These are phyloP conservation scores for Phytopythium helicoides DNA, from an alignment of 352 stramenopile genomes.

Conservation along the genomic window DNA sequence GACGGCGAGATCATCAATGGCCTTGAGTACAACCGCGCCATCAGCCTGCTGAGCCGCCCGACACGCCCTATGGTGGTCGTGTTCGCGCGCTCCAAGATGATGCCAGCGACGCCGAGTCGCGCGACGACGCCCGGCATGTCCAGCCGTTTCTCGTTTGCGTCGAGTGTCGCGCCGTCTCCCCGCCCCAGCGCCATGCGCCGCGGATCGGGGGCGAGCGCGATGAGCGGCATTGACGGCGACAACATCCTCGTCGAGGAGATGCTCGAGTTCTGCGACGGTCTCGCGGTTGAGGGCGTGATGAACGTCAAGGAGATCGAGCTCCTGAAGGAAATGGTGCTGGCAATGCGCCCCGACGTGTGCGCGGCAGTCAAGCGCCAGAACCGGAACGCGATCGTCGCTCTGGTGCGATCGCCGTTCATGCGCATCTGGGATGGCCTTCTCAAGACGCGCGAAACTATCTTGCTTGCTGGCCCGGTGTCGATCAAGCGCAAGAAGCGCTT, in stretches of 20 bases:
- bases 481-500: slow-evolving; percentile 85
- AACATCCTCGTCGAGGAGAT: slow-evolving; percentile 78
- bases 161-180: slow-evolving; percentile 64
- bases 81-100: slow-evolving; percentile 70
- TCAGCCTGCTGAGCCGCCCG: slow-evolving; percentile 67
- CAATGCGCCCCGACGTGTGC: slow-evolving; percentile 72
- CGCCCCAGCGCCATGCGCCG: slow-evolving; percentile 34
- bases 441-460: slow-evolving; percentile 80
- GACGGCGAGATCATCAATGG: slow-evolving; percentile 78
- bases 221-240: slow-evolving; percentile 54
- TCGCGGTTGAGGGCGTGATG: slow-evolving; percentile 50
- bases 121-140: slow-evolving; percentile 41
- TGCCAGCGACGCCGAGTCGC: slow-evolving; percentile 44
- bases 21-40: slow-evolving; percentile 78
- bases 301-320: slow-evolving; percentile 65
- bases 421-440: slow-evolving; percentile 80
- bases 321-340: slow-evolving; percentile 75
- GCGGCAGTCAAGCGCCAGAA: slow-evolving; percentile 78
- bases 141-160: slow-evolving; percentile 72
- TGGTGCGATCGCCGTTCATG: slow-evolving; percentile 82
- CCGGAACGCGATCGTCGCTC: slow-evolving; percentile 77
- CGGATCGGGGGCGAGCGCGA: slow-evolving; percentile 38
- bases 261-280: slow-evolving; percentile 80
- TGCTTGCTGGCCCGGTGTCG: slow-evolving; percentile 75
- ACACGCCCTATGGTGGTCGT: slow-evolving; percentile 77